Percentiles rank a stretch among this genome's conserved stretches.
Evolutionary conservation across 2,329 filamentous ascomycete species (phyloP).

Genomic region (Aspergillus eucalypticola): DNA sequence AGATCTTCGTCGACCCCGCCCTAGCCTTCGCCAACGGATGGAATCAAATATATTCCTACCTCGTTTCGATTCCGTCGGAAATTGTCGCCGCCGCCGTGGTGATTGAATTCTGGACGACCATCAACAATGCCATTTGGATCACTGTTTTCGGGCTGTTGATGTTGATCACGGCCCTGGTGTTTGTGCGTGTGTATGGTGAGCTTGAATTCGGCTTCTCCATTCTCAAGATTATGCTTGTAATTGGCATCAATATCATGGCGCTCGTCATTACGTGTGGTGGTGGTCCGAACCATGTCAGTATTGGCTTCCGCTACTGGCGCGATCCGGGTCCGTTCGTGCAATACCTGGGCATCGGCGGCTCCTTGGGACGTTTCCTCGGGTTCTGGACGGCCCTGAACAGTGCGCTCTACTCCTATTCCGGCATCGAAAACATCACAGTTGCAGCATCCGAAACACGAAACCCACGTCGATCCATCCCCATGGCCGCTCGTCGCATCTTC

Average conservation of each 20-base stretch:
- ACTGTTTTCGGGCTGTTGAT: constrained; percentile 46
- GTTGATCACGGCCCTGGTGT: constrained; percentile 36
- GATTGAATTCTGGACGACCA: constrained; percentile 61
- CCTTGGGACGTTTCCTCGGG: constrained; percentile 46
- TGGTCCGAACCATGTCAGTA: constrained; percentile 45
- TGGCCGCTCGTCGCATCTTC: constrained; percentile 55
- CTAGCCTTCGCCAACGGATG: constrained; percentile 40
- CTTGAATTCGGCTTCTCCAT: constrained; percentile 56
- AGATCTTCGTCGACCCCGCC: constrained; percentile 41
- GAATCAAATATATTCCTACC: constrained; percentile 38
- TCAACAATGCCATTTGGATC: constrained; percentile 41
- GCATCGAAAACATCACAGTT: constrained; percentile 53
- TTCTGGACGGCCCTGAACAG: constrained; percentile 38
- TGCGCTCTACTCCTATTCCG: constrained; percentile 28
- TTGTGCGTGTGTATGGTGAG: constrained; percentile 49
- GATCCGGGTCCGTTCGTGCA: constrained; percentile 47
- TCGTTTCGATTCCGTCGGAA: constrained; percentile 37
- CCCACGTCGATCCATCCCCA: constrained; percentile 54
- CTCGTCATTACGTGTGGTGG: constrained; percentile 47
- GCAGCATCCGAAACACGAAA: constrained; percentile 56
- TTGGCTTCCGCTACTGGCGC: constrained; percentile 51
- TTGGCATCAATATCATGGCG: constrained; percentile 63
- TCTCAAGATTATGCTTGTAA: constrained; percentile 61
- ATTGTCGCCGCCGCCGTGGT: constrained; percentile 43
- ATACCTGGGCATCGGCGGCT: constrained; percentile 39